Evolutionary conservation across 768 basidiomycete genomes (phyloP), one percentile per base, ranked within the genome.

Genomic region (Russula olivacea): DNA sequence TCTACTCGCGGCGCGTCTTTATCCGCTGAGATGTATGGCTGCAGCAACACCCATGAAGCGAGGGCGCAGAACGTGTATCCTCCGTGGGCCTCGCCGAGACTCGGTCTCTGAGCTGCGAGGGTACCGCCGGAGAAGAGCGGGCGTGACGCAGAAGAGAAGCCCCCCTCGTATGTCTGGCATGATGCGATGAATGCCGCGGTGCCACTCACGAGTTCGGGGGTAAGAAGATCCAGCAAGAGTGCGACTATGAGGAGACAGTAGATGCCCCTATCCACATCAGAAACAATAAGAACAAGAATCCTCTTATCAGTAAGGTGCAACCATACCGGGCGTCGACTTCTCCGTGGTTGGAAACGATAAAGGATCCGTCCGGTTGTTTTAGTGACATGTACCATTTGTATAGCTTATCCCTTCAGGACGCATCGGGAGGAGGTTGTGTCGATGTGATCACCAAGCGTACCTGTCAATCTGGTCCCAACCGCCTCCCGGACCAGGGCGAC

Each of bases 101-200:
- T 79, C 0, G 94, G 90, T 0, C 88, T 81, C 40, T 60, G 34
- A 67, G 65, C n/a, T 38, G 36, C 59, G 49, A 64, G 58, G n/a
- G 56, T 28, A 19, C 45, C 58, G 34, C 28, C 41, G 48, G n/a
- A 60, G 28, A 82, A 82, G 63, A 85, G 87, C 0, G 91, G 85
- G 58, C 89, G 84, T 0, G 91, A 89, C 0, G 91, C 78, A 1
- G 85, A 87, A 1, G 91, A 81, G 71, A 99, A 95, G 0, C 97
- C 96, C 38, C 97, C 97, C 74, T 99, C 97, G 76, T 96, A 98
- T 0, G 95, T 98, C 73, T 98, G 97, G 72, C 93, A 97, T 4
- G 88, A 87, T 0, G 86, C 85, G 58, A 99, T 78, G 76, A 94
- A 98, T 8, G 78, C 82, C 1, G 89, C 81, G 0, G 88, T 89